Base-by-base conservation (phyloP, 192 early-diverging fungal genomes). In the Podila minutissima region DNA sequence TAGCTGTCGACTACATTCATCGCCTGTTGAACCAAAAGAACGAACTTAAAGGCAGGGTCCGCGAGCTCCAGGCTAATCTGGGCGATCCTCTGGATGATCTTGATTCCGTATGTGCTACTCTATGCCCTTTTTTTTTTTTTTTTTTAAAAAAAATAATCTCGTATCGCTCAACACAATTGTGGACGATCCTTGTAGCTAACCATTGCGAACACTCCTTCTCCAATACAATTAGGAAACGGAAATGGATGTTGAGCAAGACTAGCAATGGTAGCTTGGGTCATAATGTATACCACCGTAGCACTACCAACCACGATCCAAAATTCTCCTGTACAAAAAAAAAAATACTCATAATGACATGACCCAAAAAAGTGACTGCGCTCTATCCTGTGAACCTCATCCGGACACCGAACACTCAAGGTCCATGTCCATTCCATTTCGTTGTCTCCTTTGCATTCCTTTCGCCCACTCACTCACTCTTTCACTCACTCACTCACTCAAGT, bases 1-100 rank as follows among this genome's bases (percentile, higher is more conserved):
- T 71, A 88, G 91, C 91, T 67, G 91, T 93, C 17, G 93, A 94
- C 82, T 91, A 93, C 69, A 92, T 94, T 66, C 84, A 88, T 53
- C 87, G 91, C 38, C 67, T 94, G 41, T 60, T 93, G 46, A 86
- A 86, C 81, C 83, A 90, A 59, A 88, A 88, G 64, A 84, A 82
- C 60, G 85, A 88, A 11, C 59, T 88, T 20, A 88, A 88, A 55
- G 74, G 71, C 20, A 83, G 86, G 64, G 86, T 88, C 22, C 77
- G 84, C 31, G 83, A 86, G 31, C 67, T 88, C 35, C 85, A 88
- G 61, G 60, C 62, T 38, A 67, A 76, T 33, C 57, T 86, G 11
- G 87, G 87, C 17, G 87, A 88, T 61, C 59, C 82, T 49, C 20
- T 74, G 50, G 71, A 66, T 26, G 63, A 64, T 17, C 37, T 57